Conservation (phyloP, 2,329 filamentous ascomycete species). For the Neonectria hederae region DNA sequence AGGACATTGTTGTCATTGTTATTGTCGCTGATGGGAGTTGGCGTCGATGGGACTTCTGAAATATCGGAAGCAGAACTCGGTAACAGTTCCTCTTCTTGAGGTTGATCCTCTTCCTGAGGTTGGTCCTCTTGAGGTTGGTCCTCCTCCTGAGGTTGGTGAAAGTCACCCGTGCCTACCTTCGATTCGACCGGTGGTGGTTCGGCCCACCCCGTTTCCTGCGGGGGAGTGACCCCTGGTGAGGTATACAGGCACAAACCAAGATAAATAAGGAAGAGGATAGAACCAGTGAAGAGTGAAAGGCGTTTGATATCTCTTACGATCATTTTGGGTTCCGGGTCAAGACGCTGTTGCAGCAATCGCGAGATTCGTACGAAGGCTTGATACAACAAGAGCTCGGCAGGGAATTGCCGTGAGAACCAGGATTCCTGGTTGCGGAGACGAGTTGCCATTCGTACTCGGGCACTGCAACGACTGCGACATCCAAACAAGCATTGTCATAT, state of each 20-base stretch:
- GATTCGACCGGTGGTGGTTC: constrained; percentile 18
- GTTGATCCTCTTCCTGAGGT: neutral
- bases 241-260: constrained; percentile 38
- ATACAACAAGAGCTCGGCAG: neutral
- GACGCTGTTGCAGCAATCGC: neutral
- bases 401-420: neutral
- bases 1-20: neutral
- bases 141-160: neutral
- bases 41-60: neutral
- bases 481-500: constrained; percentile 36
- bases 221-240: constrained; percentile 11
- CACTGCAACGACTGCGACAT: constrained; percentile 26
- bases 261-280: constrained; percentile 44
- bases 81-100: neutral
- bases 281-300: constrained; percentile 44
- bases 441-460: neutral
- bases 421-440: neutral
- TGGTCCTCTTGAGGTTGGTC: neutral
- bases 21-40: neutral
- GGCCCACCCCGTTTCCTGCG: constrained; percentile 16
- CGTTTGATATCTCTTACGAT: constrained; percentile 46
- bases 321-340: constrained; percentile 38
- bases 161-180: neutral
- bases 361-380: neutral
- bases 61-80: neutral